phyloP scores from a whole-genome alignment of 1,284 basidiomycete species.

The Boletus sp. region DNA sequence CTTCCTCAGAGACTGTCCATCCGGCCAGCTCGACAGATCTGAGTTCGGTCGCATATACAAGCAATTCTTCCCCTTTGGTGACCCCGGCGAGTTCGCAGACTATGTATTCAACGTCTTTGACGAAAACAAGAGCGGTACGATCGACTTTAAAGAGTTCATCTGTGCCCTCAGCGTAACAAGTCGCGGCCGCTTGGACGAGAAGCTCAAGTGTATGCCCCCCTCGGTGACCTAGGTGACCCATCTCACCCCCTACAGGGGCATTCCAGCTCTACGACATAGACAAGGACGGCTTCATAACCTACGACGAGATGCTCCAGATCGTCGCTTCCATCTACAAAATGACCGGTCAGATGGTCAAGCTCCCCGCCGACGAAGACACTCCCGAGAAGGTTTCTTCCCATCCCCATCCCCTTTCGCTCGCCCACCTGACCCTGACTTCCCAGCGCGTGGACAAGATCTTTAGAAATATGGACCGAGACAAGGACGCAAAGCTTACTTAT shows the following conservation, averaged over 20 bases:
- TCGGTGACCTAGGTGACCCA: conserved; percentile 5
- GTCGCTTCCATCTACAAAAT: conserved; percentile 97
- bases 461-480: conserved; percentile 88
- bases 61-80: conserved; percentile 99
- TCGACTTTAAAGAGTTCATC: conserved; percentile 99
- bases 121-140: conserved; percentile 92
- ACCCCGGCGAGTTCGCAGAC: conserved; percentile 95
- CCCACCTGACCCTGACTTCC: conserved; percentile 14
- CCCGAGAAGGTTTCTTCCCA: conserved; percentile 81
- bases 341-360: conserved; percentile 98
- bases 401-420: conserved; percentile 3
- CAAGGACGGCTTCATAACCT: conserved; percentile 94
- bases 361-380: conserved; percentile 96
- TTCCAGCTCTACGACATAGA: conserved; percentile 99
- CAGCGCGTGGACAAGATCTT: conserved; percentile 97
- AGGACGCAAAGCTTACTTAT: conserved; percentile 84
- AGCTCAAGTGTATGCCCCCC: conserved; percentile 83
- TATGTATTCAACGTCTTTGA: conserved; percentile 99
- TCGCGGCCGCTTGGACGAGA: conserved; percentile 93
- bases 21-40: conserved; percentile 92
- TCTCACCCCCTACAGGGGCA: conserved; percentile 68
- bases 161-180: conserved; percentile 95
- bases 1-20: conserved; percentile 98
- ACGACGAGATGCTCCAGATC: conserved; percentile 98
- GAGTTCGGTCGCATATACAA: conserved; percentile 99